Conservation (phyloP, 352 stramenopile genomes). For the Phytophthora cryptogea region DNA sequence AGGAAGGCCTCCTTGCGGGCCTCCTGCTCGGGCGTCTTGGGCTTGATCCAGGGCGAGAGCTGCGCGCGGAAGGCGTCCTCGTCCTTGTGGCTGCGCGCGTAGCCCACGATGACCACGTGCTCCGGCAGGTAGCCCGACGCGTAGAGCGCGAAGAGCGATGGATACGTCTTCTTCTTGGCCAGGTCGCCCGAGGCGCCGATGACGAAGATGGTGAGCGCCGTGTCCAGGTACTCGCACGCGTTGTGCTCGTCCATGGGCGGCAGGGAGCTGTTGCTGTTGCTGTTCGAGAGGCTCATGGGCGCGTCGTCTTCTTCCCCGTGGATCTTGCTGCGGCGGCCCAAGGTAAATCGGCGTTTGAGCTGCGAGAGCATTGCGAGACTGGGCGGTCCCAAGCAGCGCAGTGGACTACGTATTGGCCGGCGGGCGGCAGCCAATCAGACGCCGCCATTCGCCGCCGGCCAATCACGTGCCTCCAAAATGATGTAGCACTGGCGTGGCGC, state of each 20-base stretch:
- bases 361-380: conserved; percentile 43
- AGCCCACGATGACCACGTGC: conserved; percentile 87
- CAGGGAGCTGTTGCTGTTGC: conserved; percentile 20
- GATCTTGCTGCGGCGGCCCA: conserved; percentile 46
- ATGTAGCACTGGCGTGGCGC: no score
- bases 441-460: no score
- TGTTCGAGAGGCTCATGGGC: conserved; percentile 43
- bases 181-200: conserved; percentile 88
- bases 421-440: no score
- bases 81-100: conserved; percentile 78
- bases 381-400: conserved; percentile 10
- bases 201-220: conserved; percentile 82
- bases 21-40: conserved; percentile 50
- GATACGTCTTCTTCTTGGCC: conserved; percentile 93
- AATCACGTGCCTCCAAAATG: no score
- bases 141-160: conserved; percentile 91
- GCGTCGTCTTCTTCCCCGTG: conserved; percentile 29
- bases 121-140: conserved; percentile 75
- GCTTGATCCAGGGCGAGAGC: conserved; percentile 70
- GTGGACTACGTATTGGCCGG: conserved; percentile 10
- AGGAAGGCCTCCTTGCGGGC: conserved; percentile 76
- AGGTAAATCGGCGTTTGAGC: conserved; percentile 47
- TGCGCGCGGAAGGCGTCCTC: conserved; percentile 87
- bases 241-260: conserved; percentile 51
- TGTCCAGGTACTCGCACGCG: conserved; percentile 69